Conservation (phyloP, 371 early-diverging fungal genomes). For the Mortierella sp. region DNA sequence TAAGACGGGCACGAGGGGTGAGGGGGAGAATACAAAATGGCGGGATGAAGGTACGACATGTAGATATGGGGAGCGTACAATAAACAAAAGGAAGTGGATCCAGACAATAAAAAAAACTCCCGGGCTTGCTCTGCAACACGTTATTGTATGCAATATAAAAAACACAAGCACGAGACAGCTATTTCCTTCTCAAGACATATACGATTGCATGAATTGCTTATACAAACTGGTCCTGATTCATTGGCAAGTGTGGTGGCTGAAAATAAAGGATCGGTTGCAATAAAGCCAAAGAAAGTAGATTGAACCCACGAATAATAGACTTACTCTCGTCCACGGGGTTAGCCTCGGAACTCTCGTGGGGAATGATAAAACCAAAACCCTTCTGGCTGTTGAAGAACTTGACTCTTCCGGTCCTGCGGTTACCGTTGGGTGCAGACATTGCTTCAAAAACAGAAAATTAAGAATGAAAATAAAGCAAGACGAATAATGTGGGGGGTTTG, state of each 20-base stretch:
- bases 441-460: constrained; percentile 17
- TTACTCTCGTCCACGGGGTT: constrained; percentile 76
- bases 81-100: background rate
- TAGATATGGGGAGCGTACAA: too few relatives aligned
- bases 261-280: too few relatives aligned
- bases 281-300: too few relatives aligned
- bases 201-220: too few relatives aligned
- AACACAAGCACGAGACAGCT: too few relatives aligned
- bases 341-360: constrained; percentile 66
- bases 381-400: constrained; percentile 92
- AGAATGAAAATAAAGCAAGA: constrained; percentile 38
- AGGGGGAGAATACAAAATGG: too few relatives aligned
- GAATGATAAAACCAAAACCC: constrained; percentile 91
- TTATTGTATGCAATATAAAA: background rate
- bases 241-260: too few relatives aligned
- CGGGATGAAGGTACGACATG: background rate
- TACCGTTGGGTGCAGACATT: constrained; percentile 41
- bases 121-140: background rate
- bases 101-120: background rate
- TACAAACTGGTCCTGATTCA: too few relatives aligned
- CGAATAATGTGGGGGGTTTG: too few relatives aligned
- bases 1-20: too few relatives aligned
- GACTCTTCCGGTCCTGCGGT: constrained; percentile 76
- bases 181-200: too few relatives aligned
- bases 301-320: constrained; percentile 7